These are phyloP conservation scores for Xylariaceae sp. DNA, from an alignment of 2,329 filamentous ascomycete genomes.

Conservation along the genomic window DNA sequence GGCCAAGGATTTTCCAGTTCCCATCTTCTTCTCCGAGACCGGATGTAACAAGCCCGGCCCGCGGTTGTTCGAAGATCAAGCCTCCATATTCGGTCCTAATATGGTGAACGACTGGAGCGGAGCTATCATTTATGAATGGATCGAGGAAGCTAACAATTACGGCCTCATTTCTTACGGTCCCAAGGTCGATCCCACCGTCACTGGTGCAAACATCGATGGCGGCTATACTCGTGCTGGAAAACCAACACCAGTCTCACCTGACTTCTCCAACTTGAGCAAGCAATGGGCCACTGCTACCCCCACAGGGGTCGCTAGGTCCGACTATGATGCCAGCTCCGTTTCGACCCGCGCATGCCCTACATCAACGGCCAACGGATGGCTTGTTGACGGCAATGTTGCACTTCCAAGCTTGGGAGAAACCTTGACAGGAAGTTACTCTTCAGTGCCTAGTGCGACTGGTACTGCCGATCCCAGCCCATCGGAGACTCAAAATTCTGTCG, in stretches of 20 bases:
- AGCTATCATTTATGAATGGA: constrained; percentile 88
- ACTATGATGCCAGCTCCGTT: constrained; percentile 64
- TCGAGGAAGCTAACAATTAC: constrained; percentile 81
- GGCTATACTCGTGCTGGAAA: constrained; percentile 73
- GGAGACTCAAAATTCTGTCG: constrained; percentile 45
- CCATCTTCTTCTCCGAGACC: constrained; percentile 88
- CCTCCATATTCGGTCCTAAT: constrained; percentile 71
- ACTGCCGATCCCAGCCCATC: constrained; percentile 31
- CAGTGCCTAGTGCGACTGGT: constrained; percentile 37
- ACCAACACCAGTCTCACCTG: constrained; percentile 72
- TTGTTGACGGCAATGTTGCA: constrained; percentile 68
- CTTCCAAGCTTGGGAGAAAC: constrained; percentile 70
- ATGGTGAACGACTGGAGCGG: constrained; percentile 76
- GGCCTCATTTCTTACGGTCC: constrained; percentile 77
- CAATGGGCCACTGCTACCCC: constrained; percentile 77
- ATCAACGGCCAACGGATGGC: constrained; percentile 71
- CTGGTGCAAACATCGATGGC: constrained; percentile 60
- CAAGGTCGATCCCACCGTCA: constrained; percentile 53
- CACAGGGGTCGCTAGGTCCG: constrained; percentile 65
- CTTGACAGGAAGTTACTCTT: constrained; percentile 37
- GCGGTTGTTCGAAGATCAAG: constrained; percentile 71
- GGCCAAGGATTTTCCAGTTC: constrained; percentile 73
- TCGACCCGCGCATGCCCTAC: constrained; percentile 71
- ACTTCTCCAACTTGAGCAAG: constrained; percentile 75
- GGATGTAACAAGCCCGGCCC: constrained; percentile 72